These are phyloP conservation scores for Lycium barbarum DNA, from an alignment of 257 asterid genomes.

Conservation along the genomic window DNA sequence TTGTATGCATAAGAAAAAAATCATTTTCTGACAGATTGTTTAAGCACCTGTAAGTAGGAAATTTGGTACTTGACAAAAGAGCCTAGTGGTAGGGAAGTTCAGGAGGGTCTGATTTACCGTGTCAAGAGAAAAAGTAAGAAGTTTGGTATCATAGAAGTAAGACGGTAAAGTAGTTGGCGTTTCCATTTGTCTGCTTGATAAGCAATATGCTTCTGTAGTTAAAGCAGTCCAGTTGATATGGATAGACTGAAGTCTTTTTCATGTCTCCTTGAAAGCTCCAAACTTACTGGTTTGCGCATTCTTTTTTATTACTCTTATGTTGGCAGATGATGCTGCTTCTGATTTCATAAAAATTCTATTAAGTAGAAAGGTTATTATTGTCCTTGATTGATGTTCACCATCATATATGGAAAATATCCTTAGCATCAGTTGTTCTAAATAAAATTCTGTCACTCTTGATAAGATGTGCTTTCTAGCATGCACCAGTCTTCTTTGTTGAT, in stretches of 20 bases:
- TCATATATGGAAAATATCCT: conserved; percentile 14
- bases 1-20: neutral
- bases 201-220: neutral
- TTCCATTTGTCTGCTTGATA: neutral
- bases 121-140: neutral
- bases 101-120: neutral
- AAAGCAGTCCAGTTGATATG: conserved; percentile 12
- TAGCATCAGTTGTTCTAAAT: neutral
- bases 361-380: neutral
- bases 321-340: neutral
- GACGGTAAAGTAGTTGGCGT: neutral
- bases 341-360: neutral
- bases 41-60: neutral
- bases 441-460: conserved; percentile 15
- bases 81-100: neutral
- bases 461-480: neutral
- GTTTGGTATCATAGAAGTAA: neutral
- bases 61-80: neutral
- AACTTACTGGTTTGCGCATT: neutral
- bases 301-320: neutral
- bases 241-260: neutral
- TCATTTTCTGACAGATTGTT: neutral
- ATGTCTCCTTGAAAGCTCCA: conserved; percentile 13
- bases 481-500: neutral
- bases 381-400: neutral